Conservation (phyloP, 2,329 filamentous ascomycete genomes). For the Diaporthe humulicola region DNA sequence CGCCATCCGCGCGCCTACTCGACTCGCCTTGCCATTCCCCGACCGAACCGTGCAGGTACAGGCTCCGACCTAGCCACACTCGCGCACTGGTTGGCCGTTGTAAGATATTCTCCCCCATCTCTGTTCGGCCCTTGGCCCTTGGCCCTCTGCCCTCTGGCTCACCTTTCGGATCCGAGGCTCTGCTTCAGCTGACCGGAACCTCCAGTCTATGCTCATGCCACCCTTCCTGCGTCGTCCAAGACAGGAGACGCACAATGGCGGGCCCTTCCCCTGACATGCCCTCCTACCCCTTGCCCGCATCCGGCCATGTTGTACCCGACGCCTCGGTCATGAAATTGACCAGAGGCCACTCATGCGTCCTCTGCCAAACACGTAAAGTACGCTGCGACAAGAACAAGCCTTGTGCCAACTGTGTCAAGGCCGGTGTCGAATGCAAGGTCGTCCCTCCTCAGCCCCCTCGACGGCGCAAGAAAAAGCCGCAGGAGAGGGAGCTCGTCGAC, state of each 20-base stretch:
- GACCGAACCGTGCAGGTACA: conserved; percentile 30
- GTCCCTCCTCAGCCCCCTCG: conserved; percentile 69
- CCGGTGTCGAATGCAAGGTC: conserved; percentile 72
- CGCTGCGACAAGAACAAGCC: conserved; percentile 81
- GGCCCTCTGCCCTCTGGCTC: conserved; percentile 19
- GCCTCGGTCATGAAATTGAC: conserved; percentile 64
- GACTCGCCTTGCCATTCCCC: conserved; percentile 32
- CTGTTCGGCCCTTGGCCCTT: conserved; percentile 25
- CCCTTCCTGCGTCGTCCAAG: conserved; percentile 26
- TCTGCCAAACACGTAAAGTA: conserved; percentile 83
- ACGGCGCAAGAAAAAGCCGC: conserved; percentile 72
- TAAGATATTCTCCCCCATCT: conserved; percentile 18
- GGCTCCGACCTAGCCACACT: conserved; percentile 19
- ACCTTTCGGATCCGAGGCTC: conserved; percentile 40
- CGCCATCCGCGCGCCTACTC: conserved; percentile 32
- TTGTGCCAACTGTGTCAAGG: conserved; percentile 77
- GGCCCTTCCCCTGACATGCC: conserved; percentile 36
- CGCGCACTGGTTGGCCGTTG: conserved; percentile 13
- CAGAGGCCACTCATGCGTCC: conserved; percentile 74
- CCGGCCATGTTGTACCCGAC: conserved; percentile 49
- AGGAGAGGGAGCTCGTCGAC: conserved; percentile 78
- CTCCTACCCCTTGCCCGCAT: conserved; percentile 45
- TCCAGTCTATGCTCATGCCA: conserved; percentile 20
- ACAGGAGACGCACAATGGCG: conserved; percentile 37
- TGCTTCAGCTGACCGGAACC: conserved; percentile 34